Percentiles rank a stretch among this genome's conserved stretches.
phyloP scores from a whole-genome alignment of 352 stramenopile species.

The Saprolegnia parasitica region DNA sequence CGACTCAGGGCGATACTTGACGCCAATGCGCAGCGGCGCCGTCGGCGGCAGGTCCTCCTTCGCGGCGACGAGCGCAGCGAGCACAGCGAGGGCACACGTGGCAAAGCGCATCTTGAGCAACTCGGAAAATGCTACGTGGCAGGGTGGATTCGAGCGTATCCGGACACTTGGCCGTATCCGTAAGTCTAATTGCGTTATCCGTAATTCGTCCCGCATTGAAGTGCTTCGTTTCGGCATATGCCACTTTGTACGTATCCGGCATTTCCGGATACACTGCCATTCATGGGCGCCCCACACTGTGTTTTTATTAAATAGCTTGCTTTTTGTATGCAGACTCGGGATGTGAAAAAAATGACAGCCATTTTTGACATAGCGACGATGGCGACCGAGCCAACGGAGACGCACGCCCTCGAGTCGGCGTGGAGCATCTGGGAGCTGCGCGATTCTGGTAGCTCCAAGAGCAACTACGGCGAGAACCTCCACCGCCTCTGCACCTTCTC shows the following conservation, averaged over 20 bases:
- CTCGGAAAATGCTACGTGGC: not conserved
- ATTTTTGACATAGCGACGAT: no score
- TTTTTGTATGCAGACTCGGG: no score
- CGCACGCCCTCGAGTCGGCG: slow-evolving; percentile 69
- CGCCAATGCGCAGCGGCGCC: slow-evolving; percentile 65
- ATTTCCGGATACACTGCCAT: slow-evolving; percentile 5
- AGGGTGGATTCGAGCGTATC: not conserved
- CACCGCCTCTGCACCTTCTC: slow-evolving; percentile 83
- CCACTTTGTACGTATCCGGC: not conserved
- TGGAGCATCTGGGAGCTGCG: slow-evolving; percentile 86
- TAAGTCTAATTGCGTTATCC: no score
- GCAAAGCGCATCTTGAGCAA: slow-evolving; percentile 1
- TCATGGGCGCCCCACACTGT: slow-evolving; percentile 1
- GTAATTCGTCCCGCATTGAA: not conserved
- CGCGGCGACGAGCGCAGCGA: slow-evolving; percentile 36
- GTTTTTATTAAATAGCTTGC: not conserved
- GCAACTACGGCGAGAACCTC: slow-evolving; percentile 82
- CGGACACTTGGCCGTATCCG: not conserved
- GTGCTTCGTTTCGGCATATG: not conserved
- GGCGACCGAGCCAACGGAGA: slow-evolving; percentile 33
- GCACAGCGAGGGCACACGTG: not conserved
- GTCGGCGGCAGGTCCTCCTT: slow-evolving; percentile 69
- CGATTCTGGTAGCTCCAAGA: slow-evolving; percentile 46
- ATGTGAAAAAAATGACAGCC: not conserved
- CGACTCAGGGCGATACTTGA: slow-evolving; percentile 68